Evolutionary conservation across 139 green algal species (phyloP).

Genomic region (Eudorina sp.): DNA sequence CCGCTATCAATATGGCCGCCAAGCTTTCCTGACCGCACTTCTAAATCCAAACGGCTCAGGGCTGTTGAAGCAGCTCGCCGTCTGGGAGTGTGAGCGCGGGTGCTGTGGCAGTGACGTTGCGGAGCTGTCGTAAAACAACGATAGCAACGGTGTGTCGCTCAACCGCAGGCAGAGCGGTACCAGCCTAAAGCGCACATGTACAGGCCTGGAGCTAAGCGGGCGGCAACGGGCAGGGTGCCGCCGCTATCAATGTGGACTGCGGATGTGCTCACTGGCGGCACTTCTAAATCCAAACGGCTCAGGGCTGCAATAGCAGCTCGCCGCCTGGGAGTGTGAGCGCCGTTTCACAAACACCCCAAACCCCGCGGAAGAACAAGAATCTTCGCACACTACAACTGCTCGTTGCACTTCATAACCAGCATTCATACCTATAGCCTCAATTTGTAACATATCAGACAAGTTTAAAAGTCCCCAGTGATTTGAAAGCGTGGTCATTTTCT

Average conservation of each 20-base stretch:
- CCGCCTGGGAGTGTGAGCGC: slow-evolving; percentile 34
- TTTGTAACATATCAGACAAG: no score
- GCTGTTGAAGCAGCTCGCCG: background rate
- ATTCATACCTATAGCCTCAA: no score
- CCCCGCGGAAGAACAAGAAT: no score
- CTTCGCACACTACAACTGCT: no score
- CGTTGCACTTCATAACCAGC: no score
- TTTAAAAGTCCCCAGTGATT: no score
- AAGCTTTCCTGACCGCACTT: background rate
- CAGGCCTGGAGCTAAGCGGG: slow-evolving; percentile 25
- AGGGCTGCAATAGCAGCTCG: background rate
- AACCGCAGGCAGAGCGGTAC: no score
- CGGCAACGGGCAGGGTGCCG: background rate
- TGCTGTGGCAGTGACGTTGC: no score
- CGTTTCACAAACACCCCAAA: no score
- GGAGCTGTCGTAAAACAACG: background rate
- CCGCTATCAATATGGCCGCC: background rate
- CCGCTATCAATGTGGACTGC: background rate
- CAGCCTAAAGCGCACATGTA: no score
- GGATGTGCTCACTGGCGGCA: background rate
- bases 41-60: slow-evolving; percentile 21
- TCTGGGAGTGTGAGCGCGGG: slow-evolving; percentile 44
- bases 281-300: slow-evolving; percentile 17
- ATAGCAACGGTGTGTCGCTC: no score
- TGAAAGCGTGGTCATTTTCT: no score